Base-by-base conservation (phyloP, 1,139 yeast species). In the Suhomyces maxii region DNA sequence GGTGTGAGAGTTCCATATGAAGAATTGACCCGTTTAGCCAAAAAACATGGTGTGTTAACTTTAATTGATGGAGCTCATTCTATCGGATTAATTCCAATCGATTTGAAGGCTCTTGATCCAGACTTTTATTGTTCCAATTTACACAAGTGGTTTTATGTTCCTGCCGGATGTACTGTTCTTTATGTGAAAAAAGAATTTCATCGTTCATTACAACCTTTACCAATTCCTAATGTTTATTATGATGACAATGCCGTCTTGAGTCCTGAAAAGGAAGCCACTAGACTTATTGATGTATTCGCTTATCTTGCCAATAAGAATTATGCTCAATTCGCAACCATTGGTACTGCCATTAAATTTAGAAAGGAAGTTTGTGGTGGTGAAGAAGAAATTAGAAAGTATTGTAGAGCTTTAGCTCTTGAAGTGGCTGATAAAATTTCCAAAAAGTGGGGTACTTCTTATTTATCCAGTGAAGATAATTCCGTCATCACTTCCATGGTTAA, bases 41-140 rank as follows among this genome's bases (percentile, higher is more conserved):
- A 66, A 12, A 60, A 77, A 42, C 65, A 79, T 48, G 63, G 65
- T 8, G 78, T 80, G 7, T 54, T 83, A 39, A 80, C 89, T 3
- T 63, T 83, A 37, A 73, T 86, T 31, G 95, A 86, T 59, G 93
- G 86, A 10, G 90, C 93, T 3, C 93, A 86, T 59, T 79, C 82
- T 1, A 70, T 80, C 34, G 93, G 93, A 0, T 64, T 81, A 44
- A 56, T 82, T 9, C 77, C 77, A 2, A 53, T 84, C 23, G 71
- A 79, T 47, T 58, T 84, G 42, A 56, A 58, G 0, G 56, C 60
- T 2, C 64, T 79, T 18, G 59, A 71, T 43, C 89, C 91, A 0
- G 90, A 84, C 57, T 85, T 83, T 58, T 79, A 74, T 56, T 74
- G 79, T 12, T 67, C 86, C 36, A 86, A 85, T 57, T 66, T 84